Evolutionary conservation across 495 filamentous ascomycete genomes (phyloP).

Genomic region (Xylaria venustula): DNA sequence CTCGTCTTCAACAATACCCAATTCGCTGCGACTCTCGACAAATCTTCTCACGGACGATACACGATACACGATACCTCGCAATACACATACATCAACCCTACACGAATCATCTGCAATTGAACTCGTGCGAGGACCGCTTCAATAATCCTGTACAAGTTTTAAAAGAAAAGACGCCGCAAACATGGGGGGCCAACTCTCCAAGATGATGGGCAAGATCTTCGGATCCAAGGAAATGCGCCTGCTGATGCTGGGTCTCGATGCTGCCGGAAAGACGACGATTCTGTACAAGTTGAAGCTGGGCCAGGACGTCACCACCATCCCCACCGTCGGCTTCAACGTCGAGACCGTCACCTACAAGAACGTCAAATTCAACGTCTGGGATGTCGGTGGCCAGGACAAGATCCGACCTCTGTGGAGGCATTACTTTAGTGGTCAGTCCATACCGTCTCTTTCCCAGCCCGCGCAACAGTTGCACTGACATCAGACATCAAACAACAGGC

Average conservation of each 20-base stretch:
- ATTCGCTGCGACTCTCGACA: not conserved
- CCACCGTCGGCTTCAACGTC: constrained; percentile 98
- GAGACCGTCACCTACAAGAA: constrained; percentile 99
- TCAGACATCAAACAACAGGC: constrained; percentile 47
- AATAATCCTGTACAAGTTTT: not conserved
- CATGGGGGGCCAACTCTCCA: constrained; percentile 82
- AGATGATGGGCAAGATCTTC: constrained; percentile 96
- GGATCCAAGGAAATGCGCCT: constrained; percentile 98
- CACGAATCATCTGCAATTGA: too few relatives aligned
- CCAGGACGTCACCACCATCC: constrained; percentile 98
- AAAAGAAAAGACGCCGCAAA: constrained; percentile 12
- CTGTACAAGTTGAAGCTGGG: constrained; percentile 99
- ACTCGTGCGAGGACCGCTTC: too few relatives aligned
- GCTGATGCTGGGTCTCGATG: constrained; percentile 96
- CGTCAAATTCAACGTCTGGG: constrained; percentile 99
- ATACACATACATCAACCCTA: too few relatives aligned
- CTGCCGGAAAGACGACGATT: constrained; percentile 98
- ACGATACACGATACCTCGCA: not conserved
- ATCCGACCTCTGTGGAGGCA: constrained; percentile 97
- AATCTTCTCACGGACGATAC: not conserved
- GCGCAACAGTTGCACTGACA: not conserved
- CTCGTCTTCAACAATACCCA: not conserved
- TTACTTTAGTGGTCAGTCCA: constrained; percentile 84
- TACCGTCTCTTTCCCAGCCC: not conserved
- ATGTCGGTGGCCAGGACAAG: constrained; percentile 99